Percentiles rank a stretch among this genome's conserved stretches.
phyloP scores from a whole-genome alignment of 805 yeast genomes.

The Yarrowia sp. region DNA sequence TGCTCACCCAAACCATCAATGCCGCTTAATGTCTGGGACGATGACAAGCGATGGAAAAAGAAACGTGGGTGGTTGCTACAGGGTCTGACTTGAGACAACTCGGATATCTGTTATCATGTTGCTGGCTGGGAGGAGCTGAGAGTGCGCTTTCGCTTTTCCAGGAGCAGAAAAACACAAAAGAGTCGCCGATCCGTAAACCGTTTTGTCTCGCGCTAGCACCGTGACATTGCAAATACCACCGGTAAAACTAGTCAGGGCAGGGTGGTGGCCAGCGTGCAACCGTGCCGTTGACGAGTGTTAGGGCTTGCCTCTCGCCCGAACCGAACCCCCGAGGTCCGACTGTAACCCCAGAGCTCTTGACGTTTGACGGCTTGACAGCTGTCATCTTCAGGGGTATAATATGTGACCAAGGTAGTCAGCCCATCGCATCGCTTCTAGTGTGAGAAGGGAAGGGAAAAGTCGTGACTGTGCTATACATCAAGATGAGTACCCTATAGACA shows the following conservation, averaged over 20 bases:
- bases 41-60: not conserved
- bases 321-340: no score
- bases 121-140: not conserved
- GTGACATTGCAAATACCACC: not conserved
- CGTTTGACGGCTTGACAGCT: not conserved
- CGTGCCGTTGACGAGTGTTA: not conserved
- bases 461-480: no score
- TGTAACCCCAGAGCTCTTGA: not conserved
- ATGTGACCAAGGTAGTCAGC: not conserved
- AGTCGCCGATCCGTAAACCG: not conserved
- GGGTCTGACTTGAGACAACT: not conserved
- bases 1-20: no score
- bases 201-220: not conserved
- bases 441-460: not conserved
- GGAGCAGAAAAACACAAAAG: not conserved
- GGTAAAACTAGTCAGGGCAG: constrained; percentile 2
- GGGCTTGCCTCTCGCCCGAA: no score
- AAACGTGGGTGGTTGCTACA: not conserved
- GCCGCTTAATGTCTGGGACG: no score
- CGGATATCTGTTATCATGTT: not conserved
- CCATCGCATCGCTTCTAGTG: no score
- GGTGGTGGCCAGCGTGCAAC: not conserved
- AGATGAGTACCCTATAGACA: no score
- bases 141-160: no score
- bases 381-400: constrained; percentile 9